Base-by-base conservation (phyloP, 148 eudicot genomes). In the Beta vulgaris region DNA sequence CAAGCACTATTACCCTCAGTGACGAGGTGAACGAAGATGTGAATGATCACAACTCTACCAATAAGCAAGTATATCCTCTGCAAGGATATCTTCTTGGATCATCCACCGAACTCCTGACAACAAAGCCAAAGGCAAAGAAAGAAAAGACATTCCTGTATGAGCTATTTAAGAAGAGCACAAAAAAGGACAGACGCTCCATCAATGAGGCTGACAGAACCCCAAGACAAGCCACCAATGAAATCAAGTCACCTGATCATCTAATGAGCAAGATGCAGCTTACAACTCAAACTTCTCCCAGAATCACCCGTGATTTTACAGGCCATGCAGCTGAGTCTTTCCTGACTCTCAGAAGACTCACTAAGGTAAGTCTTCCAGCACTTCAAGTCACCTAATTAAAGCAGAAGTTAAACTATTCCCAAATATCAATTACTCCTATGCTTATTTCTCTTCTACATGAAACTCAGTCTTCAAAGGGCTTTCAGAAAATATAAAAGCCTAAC, bases 51-150 rank as follows among this genome's bases (percentile, higher is more conserved):
- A 81, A 71, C 26, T 51, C 68, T 16, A 76, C 46, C 19, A 36
- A 82, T 69, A 55, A 36, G 43, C 80, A 71, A 44, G 68, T 76
- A 37, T 83, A 80, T 71, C 96, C 96, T 43, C 86, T 91, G 48
- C 89, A 86, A 80, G 88, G 81, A 40, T 91, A 87, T 81, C 89
- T 88, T 71, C 81, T 87, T 78, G 83, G 84, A 42, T 84, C 87
- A 68, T 86, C 76, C 54, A 72, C 82, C 69, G 86, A 86, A 72
- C 68, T 78, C 14, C 44, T 64, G 1, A 80, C 63, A 74, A 55
- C 74, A 63, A 82, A 57, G 10, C 76, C 66, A 76, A 83, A 65
- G 63, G 69, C 48, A 62, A 74, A 80, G 76, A 84, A 78, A 75
- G 73, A 31, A 29, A 84, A 76, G 72, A 65, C 36, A 48, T 80